These are phyloP conservation scores for Xylariaceae sp. DNA, from an alignment of 2,329 filamentous ascomycete species.

Conservation along the genomic window DNA sequence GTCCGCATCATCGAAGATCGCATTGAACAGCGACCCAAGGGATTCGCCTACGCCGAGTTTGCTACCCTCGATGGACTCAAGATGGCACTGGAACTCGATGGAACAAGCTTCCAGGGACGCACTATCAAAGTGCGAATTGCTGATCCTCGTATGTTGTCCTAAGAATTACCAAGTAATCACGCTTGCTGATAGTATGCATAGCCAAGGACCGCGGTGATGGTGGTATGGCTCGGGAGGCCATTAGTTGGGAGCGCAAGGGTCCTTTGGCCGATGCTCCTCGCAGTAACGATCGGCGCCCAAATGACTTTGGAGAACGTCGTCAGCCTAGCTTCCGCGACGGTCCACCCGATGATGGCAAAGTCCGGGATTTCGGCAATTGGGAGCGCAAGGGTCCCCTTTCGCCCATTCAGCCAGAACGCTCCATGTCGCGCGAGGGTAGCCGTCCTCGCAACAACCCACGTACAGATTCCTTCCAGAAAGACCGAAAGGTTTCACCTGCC, in stretches of 20 bases:
- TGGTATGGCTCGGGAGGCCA: constrained; percentile 74
- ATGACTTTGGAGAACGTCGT: constrained; percentile 63
- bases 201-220: constrained; percentile 73
- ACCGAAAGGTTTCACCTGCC: constrained; percentile 67
- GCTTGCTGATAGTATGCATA: constrained; percentile 44
- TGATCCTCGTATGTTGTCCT: constrained; percentile 80
- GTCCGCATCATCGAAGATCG: constrained; percentile 98
- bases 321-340: constrained; percentile 61
- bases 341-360: constrained; percentile 69
- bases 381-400: constrained; percentile 91
- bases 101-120: constrained; percentile 79
- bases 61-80: constrained; percentile 82
- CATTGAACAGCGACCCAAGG: constrained; percentile 89
- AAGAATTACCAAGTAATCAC: constrained; percentile 2
- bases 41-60: constrained; percentile 98
- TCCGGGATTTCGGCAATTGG: constrained; percentile 85
- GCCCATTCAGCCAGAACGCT: constrained; percentile 58
- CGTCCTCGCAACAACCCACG: constrained; percentile 53
- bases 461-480: constrained; percentile 56
- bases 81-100: constrained; percentile 81
- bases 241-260: constrained; percentile 90
- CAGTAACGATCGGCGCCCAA: constrained; percentile 47
- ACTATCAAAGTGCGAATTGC: constrained; percentile 92
- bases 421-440: constrained; percentile 54
- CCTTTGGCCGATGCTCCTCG: constrained; percentile 69